Percentiles rank a stretch among this genome's conserved stretches.
phyloP scores from a whole-genome alignment of 495 filamentous ascomycete genomes.

The Gamarada debralockiae region DNA sequence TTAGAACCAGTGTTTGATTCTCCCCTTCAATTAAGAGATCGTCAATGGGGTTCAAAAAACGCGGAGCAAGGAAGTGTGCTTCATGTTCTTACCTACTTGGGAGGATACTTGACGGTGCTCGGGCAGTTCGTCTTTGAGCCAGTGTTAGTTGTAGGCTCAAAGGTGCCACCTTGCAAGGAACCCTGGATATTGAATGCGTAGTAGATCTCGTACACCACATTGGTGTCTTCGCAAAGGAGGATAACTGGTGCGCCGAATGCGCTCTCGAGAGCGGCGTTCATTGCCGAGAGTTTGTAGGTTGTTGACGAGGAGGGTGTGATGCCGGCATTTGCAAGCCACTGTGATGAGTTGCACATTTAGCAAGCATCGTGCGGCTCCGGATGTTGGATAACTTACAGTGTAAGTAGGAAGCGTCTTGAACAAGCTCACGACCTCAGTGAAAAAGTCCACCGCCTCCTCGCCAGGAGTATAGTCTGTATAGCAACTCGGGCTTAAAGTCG shows the following conservation, averaged over 20 bases:
- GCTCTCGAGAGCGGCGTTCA: constrained; percentile 49
- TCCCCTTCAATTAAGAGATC: too few relatives aligned
- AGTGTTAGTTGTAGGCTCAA: constrained; percentile 54
- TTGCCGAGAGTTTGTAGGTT: constrained; percentile 53
- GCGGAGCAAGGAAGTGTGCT: too few relatives aligned
- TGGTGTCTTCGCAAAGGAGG: constrained; percentile 47
- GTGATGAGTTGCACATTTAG: background rate
- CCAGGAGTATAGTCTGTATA: constrained; percentile 52
- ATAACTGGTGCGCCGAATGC: constrained; percentile 54
- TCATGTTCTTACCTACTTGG: constrained; percentile 49
- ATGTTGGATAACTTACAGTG: constrained; percentile 32
- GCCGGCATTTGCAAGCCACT: constrained; percentile 50
- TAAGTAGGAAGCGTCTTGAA: constrained; percentile 61
- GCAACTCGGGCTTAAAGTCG: constrained; percentile 57
- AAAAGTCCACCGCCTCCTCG: constrained; percentile 46
- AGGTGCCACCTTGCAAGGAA: constrained; percentile 55
- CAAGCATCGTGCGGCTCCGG: background rate
- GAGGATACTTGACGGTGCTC: constrained; percentile 53
- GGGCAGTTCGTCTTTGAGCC: constrained; percentile 62
- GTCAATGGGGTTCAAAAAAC: too few relatives aligned
- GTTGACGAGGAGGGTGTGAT: constrained; percentile 52
- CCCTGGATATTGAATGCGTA: constrained; percentile 68
- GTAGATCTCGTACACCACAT: constrained; percentile 66
- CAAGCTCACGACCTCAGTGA: constrained; percentile 38
- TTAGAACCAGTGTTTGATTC: too few relatives aligned